phyloP scores from a whole-genome alignment of 805 yeast genomes.

The Suhomyces prunicola region DNA sequence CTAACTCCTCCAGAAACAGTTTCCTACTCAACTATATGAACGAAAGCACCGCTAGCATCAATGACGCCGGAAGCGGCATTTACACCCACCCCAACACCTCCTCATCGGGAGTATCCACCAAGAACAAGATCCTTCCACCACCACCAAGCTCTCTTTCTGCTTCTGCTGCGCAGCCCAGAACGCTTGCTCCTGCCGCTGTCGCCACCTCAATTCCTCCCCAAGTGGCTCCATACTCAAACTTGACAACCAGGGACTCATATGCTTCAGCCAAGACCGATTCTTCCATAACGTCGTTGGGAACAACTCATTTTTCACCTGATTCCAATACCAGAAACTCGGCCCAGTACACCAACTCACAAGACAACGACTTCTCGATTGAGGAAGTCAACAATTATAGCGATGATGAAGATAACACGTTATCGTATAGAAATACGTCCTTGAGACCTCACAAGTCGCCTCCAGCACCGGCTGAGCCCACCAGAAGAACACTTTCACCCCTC shows the following conservation, averaged over 20 bases:
- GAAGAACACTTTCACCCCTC: constrained; percentile 4
- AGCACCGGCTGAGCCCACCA: neutral
- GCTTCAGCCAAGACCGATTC: constrained; percentile 15
- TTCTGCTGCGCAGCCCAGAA: neutral
- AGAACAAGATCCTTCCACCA: constrained; percentile 2
- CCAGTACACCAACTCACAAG: constrained; percentile 3
- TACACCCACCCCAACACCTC: constrained; percentile 6
- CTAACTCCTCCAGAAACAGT: constrained; percentile 10
- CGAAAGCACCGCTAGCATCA: constrained; percentile 2
- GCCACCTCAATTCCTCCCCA: constrained; percentile 4
- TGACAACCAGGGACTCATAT: constrained; percentile 12
- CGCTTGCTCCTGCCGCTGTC: constrained; percentile 5
- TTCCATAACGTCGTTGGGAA: constrained; percentile 10
- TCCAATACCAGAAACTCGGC: neutral
- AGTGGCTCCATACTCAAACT: constrained; percentile 1
- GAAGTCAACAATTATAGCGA: constrained; percentile 39
- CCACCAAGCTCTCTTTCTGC: constrained; percentile 1
- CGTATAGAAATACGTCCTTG: constrained; percentile 7
- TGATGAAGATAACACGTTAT: constrained; percentile 21
- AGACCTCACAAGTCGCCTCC: constrained; percentile 6
- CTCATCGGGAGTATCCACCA: constrained; percentile 2
- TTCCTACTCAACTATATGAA: constrained; percentile 9
- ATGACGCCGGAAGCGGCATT: neutral
- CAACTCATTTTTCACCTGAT: constrained; percentile 10
- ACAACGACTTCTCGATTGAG: constrained; percentile 36